Evolutionary conservation across 768 basidiomycete species (phyloP).

Genomic region (Candolleomyces efflorescens): DNA sequence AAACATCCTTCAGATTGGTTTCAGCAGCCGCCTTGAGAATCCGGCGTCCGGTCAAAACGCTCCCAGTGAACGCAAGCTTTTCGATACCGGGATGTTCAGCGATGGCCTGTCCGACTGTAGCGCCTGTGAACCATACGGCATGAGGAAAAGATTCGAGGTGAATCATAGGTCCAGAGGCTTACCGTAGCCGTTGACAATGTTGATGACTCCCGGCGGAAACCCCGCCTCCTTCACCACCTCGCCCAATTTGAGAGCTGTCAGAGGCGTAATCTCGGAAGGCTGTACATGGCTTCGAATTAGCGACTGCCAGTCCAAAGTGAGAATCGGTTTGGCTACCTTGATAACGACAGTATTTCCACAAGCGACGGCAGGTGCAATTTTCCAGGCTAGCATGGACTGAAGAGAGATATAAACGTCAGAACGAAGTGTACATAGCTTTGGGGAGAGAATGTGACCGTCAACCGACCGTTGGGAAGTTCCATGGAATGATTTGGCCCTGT

Average conservation of each 20-base stretch:
- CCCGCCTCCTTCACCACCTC: slow-evolving; percentile 64
- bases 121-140: slow-evolving; percentile 17
- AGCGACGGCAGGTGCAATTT: slow-evolving; percentile 72
- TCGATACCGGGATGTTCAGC: slow-evolving; percentile 57
- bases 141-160: not conserved
- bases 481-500: slow-evolving; percentile 55
- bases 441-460: no score
- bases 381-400: slow-evolving; percentile 56
- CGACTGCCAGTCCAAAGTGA: not conserved
- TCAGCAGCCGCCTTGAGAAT: slow-evolving; percentile 68
- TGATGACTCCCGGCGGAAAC: slow-evolving; percentile 73
- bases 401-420: not conserved
- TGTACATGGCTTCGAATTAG: slow-evolving; percentile 5
- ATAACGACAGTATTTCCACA: slow-evolving; percentile 70
- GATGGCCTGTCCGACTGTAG: slow-evolving; percentile 65
- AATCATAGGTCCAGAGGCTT: not conserved
- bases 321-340: slow-evolving; percentile 33
- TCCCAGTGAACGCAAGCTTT: slow-evolving; percentile 79
- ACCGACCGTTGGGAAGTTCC: slow-evolving; percentile 43
- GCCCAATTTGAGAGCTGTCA: slow-evolving; percentile 51
- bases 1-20: slow-evolving; percentile 72
- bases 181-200: slow-evolving; percentile 67
- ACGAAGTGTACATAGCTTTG: not conserved
- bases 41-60: slow-evolving; percentile 65
- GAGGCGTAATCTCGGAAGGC: slow-evolving; percentile 73